Conservation (phyloP, 495 filamentous ascomycete genomes). For the Saxophila tyrrhenica region DNA sequence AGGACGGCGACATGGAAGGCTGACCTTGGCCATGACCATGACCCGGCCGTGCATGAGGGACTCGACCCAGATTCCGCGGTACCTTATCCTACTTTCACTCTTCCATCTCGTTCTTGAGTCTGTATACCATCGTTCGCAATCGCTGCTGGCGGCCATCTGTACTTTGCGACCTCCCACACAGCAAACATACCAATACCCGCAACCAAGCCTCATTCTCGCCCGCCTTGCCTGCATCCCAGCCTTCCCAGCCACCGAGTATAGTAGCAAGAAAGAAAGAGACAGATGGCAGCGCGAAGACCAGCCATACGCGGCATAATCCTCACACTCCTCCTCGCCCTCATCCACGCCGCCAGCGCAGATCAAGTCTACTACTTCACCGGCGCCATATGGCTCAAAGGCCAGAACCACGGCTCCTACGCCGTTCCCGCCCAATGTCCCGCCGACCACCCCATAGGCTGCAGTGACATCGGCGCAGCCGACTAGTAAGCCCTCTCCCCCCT, state of each 20-base stretch:
- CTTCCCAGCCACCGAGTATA: constrained; percentile 10
- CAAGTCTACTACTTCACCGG: constrained; percentile 19
- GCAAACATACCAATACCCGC: background rate
- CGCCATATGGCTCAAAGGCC: constrained; percentile 16
- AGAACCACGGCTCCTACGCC: constrained; percentile 2
- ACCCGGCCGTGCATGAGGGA: background rate
- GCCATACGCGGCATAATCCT: background rate
- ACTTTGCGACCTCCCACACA: background rate
- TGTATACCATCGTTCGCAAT: background rate
- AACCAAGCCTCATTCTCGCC: background rate
- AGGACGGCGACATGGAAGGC: too few relatives aligned
- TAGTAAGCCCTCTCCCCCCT: constrained; percentile 19
- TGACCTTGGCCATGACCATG: background rate
- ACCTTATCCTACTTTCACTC: background rate
- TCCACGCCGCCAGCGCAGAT: background rate
- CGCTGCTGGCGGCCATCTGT: background rate
- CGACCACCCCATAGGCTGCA: constrained; percentile 25
- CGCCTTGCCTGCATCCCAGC: background rate
- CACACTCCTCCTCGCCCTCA: background rate
- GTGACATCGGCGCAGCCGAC: constrained; percentile 18
- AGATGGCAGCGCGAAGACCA: background rate
- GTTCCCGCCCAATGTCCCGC: constrained; percentile 25
- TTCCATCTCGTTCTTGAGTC: background rate
- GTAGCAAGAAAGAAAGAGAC: too few relatives aligned
- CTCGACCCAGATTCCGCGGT: background rate